Evolutionary conservation across 495 filamentous ascomycete species (phyloP).

Genomic region (Aspergillus indologenus): DNA sequence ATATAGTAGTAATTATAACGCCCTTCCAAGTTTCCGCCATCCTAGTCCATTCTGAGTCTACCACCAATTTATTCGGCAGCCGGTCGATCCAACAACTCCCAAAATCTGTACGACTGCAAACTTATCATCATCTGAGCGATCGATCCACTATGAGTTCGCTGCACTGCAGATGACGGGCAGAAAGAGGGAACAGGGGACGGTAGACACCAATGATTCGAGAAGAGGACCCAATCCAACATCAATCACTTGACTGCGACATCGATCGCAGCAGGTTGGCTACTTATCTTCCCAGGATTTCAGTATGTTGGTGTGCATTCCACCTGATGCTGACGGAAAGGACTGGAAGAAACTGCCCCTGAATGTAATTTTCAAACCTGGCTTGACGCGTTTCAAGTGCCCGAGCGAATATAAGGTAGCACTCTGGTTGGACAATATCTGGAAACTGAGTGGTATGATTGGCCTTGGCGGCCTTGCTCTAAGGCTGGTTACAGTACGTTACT

Average conservation of each 20-base stretch:
- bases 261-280: neutral
- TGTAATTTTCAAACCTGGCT: neutral
- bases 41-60: neutral
- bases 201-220: neutral
- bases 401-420: neutral
- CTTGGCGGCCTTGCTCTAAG: neutral
- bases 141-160: neutral
- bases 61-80: neutral
- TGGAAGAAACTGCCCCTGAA: neutral
- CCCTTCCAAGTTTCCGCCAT: neutral
- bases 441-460: neutral
- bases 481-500: neutral
- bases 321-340: neutral
- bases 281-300: neutral
- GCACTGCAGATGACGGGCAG: neutral
- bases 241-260: neutral
- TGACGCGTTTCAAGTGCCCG: neutral
- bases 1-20: no score
- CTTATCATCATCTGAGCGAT: neutral
- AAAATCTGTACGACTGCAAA: neutral
- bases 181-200: neutral
- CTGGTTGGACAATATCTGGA: neutral
- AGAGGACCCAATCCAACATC: neutral
- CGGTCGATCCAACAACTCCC: neutral
- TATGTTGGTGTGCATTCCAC: neutral